Evolutionary conservation across 805 yeast genomes (phyloP), one percentile per base, ranked within the genome.

Genomic region (Wickerhamomyces subpelliculosus): DNA sequence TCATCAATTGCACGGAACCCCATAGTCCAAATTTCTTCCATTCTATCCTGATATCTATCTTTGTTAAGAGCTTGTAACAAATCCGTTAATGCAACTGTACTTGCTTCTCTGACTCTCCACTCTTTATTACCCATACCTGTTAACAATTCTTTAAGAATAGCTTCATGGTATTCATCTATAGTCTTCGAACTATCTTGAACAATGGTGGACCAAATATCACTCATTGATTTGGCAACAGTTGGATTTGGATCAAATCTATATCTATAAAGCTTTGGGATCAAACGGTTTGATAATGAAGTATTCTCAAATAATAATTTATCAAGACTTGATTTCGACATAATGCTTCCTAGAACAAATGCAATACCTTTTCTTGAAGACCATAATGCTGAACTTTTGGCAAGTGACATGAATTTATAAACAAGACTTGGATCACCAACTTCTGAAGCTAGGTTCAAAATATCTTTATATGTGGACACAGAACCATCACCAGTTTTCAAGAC

Each of bases 391-490:
- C 80, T 81, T 45, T 85, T 81, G 0, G 97, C 95, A 40, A 90
- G 63, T 0, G 95, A 79, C 96, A 90, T 87, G 57, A 90, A 90
- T 54, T 87, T 85, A 61, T 90, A 90, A 5, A 90, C 96, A 46
- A 90, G 71, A 47, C 93, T 75, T 12, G 97, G 96, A 59, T 90
- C 96, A 22, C 97, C 97, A 9, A 88, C 94, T 54, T 90, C 98
- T 1, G 93, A 78, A 0, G 98, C 97, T 35, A 90, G 66, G 49
- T 68, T 84, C 49, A 90, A 67, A 23, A 90, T 85, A 59, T 90
- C 98, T 51, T 83, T 85, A 57, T 90, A 90, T 0, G 97, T 89
- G 0, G 95, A 84, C 4, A 90, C 78, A 0, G 95, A 84, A 1
- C 90, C 88, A 44, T 84, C 93, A 34, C 80, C 82, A 0, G 96